Conservation (phyloP, 495 filamentous ascomycete species). For the Aspergillus nanangensis region DNA sequence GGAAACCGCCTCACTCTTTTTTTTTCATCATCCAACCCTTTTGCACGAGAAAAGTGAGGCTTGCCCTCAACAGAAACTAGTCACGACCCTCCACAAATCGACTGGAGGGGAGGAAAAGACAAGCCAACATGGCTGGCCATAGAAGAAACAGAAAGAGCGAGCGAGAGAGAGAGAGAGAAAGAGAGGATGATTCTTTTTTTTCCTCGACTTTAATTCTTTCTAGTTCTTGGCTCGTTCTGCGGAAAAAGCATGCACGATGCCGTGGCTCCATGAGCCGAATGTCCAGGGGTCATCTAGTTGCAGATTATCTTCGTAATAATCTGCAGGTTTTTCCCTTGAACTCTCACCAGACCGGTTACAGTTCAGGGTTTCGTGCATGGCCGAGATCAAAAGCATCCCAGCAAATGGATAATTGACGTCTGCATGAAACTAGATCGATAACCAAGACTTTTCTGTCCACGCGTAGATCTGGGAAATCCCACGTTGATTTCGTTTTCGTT, state of each 20-base stretch:
- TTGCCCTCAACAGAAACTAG: conserved; percentile 15
- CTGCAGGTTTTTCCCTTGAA: conserved; percentile 1
- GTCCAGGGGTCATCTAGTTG: conserved; percentile 6
- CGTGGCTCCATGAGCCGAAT: conserved; percentile 35
- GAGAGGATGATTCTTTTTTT: no score
- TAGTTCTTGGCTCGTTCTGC: conserved; percentile 17
- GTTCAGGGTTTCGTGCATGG: conserved; percentile 4
- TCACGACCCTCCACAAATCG: conserved; percentile 15
- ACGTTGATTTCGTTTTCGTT: conserved; percentile 2
- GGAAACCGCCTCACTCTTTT: conserved; percentile 42
- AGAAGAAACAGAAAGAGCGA: no score
- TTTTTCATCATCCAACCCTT: conserved; percentile 41
- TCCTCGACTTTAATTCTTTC: conserved; percentile 4
- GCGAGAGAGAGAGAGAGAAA: no score
- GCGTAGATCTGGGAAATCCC: conserved; percentile 10
- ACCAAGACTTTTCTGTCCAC: conserved; percentile 2
- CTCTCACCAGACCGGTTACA: conserved; percentile 1
- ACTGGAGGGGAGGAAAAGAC: not conserved
- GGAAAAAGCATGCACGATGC: conserved; percentile 30
- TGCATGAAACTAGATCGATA: conserved; percentile 11
- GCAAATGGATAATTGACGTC: conserved; percentile 3
- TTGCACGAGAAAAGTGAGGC: conserved; percentile 27
- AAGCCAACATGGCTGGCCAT: conserved; percentile 4
- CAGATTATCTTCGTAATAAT: conserved; percentile 2
- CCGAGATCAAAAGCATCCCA: conserved; percentile 3